A percentile compares a stretch with the other conserved stretches of the same genome.
Conservation (phyloP, 139 green algal genomes). For the Chlorella sp. region DNA sequence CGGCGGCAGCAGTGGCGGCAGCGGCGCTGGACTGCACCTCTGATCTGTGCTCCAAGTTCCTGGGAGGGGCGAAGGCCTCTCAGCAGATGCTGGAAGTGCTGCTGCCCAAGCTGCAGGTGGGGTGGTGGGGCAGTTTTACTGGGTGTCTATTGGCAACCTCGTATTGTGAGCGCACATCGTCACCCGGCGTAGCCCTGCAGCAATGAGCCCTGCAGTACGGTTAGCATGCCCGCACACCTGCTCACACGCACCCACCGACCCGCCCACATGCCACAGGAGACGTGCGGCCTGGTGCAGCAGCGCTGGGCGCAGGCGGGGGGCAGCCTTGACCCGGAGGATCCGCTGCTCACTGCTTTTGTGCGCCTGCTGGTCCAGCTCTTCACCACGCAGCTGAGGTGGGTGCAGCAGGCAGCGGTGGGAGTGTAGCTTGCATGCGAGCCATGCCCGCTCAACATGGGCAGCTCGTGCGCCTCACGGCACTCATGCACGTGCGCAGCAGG, state of each 20-base stretch:
- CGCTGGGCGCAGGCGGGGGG: conserved; percentile 1
- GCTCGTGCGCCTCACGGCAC: too few relatives aligned
- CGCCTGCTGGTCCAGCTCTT: conserved; percentile 26
- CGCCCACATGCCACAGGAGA: not conserved
- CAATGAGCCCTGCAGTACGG: too few relatives aligned
- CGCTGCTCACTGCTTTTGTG: conserved; percentile 5
- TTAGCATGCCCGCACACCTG: too few relatives aligned
- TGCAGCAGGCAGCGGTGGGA: too few relatives aligned
- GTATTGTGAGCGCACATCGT: too few relatives aligned
- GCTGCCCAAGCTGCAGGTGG: conserved; percentile 24
- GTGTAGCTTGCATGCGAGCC: too few relatives aligned
- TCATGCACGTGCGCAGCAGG: not conserved
- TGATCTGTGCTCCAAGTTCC: conserved; percentile 8
- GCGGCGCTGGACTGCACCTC: conserved; percentile 22
- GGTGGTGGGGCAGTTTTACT: too few relatives aligned
- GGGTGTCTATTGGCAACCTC: too few relatives aligned
- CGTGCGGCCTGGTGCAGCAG: conserved; percentile 8
- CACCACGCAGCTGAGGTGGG: conserved; percentile 10
- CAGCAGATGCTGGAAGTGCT: conserved; percentile 18
- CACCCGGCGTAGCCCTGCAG: too few relatives aligned
- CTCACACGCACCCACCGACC: not conserved
- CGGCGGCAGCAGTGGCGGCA: not conserved
- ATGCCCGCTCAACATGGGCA: not conserved
- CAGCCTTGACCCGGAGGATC: not conserved
- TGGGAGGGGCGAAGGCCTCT: not conserved